A percentile compares a stretch with the other conserved stretches of the same genome.
These are phyloP conservation scores for Rubroboletus pulcherrimus DNA, from an alignment of 768 basidiomycete species.

Conservation along the genomic window DNA sequence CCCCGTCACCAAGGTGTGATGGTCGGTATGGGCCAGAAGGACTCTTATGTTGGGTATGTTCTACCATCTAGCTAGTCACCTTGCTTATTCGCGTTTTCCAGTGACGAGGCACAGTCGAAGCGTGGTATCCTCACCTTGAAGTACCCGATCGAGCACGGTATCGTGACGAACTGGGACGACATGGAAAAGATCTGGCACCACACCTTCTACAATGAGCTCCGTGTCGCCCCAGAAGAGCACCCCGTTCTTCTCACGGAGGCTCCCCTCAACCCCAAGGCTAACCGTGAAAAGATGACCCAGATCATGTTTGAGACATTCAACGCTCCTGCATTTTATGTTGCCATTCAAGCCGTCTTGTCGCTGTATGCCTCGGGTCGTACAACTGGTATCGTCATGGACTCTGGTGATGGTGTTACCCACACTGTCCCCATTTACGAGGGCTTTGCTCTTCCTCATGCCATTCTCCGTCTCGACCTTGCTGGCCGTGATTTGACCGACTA, in stretches of 20 bases:
- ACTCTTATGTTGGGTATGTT: slow-evolving; percentile 86
- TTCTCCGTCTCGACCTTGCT: slow-evolving; percentile 86
- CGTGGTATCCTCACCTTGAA: slow-evolving; percentile 92
- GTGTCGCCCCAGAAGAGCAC: slow-evolving; percentile 75
- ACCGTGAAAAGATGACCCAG: slow-evolving; percentile 74
- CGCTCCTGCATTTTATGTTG: slow-evolving; percentile 70
- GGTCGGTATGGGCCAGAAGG: slow-evolving; percentile 97
- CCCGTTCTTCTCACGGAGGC: slow-evolving; percentile 70
- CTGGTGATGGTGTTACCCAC: slow-evolving; percentile 95
- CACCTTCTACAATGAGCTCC: slow-evolving; percentile 86
- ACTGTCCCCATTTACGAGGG: slow-evolving; percentile 97
- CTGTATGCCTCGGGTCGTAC: slow-evolving; percentile 93
- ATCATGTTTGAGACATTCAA: slow-evolving; percentile 82
- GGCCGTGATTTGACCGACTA: slow-evolving; percentile 89
- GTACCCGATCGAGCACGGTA: slow-evolving; percentile 92
- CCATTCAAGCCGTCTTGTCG: slow-evolving; percentile 71
- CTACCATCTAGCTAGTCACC: slow-evolving; percentile 2
- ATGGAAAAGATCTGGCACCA: slow-evolving; percentile 99
- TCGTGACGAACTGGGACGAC: slow-evolving; percentile 98
- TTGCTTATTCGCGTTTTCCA: slow-evolving; percentile 28
- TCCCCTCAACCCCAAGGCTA: slow-evolving; percentile 69
- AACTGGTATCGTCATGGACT: slow-evolving; percentile 92
- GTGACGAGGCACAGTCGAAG: slow-evolving; percentile 91
- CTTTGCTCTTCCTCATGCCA: slow-evolving; percentile 90
- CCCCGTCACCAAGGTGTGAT: slow-evolving; percentile 94